Evolutionary conservation across 495 filamentous ascomycete species (phyloP).

Genomic region (Podospora tetraspora): DNA sequence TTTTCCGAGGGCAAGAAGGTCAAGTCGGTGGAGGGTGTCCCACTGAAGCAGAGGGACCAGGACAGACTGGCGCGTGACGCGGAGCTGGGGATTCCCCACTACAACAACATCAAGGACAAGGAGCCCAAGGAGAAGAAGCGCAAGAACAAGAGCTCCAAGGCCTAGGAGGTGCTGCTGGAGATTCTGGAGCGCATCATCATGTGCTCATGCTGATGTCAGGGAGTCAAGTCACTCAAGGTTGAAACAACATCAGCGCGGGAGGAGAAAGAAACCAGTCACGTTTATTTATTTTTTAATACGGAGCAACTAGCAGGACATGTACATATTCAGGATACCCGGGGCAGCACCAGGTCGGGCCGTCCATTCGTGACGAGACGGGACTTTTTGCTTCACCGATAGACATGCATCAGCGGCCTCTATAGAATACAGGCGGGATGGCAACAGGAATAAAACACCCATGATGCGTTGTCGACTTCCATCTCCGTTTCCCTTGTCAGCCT

Average conservation of each 20-base stretch:
- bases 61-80: constrained; percentile 42
- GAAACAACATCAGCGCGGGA: background rate
- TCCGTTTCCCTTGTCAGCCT: background rate
- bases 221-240: background rate
- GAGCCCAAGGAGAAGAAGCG: constrained; percentile 40
- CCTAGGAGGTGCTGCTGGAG: too few relatives aligned
- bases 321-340: background rate
- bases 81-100: constrained; percentile 47
- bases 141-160: constrained; percentile 5
- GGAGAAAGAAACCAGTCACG: background rate
- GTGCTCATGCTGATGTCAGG: background rate
- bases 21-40: constrained; percentile 62
- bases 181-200: background rate
- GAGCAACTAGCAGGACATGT: background rate
- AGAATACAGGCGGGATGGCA: background rate
- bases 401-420: background rate
- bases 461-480: background rate
- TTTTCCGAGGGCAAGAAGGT: constrained; percentile 60
- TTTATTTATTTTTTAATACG: background rate
- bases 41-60: constrained; percentile 40
- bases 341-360: background rate
- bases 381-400: background rate
- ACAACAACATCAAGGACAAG: constrained; percentile 51
- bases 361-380: background rate
- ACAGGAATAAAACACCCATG: background rate